Percentiles rank a stretch among this genome's conserved stretches.
These are phyloP conservation scores for Trametes punicea DNA, from an alignment of 768 basidiomycete species.

Conservation along the genomic window DNA sequence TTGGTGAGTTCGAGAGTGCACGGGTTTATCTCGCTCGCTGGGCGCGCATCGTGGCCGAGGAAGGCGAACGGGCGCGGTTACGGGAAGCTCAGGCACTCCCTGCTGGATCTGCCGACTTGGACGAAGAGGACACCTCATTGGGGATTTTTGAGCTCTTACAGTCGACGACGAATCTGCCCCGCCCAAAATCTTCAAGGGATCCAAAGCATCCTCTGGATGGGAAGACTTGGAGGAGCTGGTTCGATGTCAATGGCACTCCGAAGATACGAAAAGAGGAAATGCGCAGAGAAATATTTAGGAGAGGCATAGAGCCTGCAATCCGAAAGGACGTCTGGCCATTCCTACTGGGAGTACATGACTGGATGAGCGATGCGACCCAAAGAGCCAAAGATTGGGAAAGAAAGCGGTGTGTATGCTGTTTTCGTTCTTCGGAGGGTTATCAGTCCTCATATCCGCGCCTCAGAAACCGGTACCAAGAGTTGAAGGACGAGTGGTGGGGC, in stretches of 20 bases:
- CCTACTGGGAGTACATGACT: conserved; percentile 77
- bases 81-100: conserved; percentile 73
- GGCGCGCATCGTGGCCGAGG: conserved; percentile 97
- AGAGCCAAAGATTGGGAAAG: conserved; percentile 57
- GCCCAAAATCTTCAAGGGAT: conserved; percentile 79
- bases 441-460: conserved; percentile 6
- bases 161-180: conserved; percentile 73
- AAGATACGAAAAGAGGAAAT: conserved; percentile 65
- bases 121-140: conserved; percentile 66
- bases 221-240: conserved; percentile 75
- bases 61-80: conserved; percentile 86
- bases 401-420: conserved; percentile 45
- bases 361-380: conserved; percentile 67
- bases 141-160: conserved; percentile 88
- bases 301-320: conserved; percentile 58
- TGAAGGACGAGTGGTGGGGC: conserved; percentile 82
- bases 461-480: conserved; percentile 65
- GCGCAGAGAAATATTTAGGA: conserved; percentile 71
- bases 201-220: conserved; percentile 75
- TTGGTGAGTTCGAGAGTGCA: conserved; percentile 95
- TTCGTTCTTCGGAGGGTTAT: neutral
- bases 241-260: conserved; percentile 66
- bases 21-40: conserved; percentile 94
- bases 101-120: conserved; percentile 45
- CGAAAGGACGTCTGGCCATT: conserved; percentile 89